Conservation (phyloP, 2,329 filamentous ascomycete genomes). For the Neurospora sp. region DNA sequence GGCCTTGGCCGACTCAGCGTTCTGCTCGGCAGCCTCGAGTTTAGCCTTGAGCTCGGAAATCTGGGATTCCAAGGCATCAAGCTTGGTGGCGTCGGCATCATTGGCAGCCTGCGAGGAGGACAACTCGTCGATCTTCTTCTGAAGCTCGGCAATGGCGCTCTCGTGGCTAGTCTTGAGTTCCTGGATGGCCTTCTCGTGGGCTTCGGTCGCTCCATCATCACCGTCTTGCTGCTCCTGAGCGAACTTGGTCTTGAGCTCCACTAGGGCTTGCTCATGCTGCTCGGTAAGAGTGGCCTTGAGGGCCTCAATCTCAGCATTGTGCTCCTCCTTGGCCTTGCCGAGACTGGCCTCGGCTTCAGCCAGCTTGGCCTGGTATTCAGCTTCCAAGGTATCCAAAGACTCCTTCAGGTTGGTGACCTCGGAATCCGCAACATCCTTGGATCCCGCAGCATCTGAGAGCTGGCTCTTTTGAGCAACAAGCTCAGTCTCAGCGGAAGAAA, state of each 20-base stretch:
- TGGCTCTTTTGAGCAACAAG: conserved; percentile 40
- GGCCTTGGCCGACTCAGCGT: conserved; percentile 30
- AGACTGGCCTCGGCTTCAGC: conserved; percentile 28
- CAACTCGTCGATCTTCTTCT: conserved; percentile 46
- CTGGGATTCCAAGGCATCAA: conserved; percentile 42
- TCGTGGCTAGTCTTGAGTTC: conserved; percentile 44
- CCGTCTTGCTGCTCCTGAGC: conserved; percentile 38
- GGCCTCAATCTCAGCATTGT: conserved; percentile 37
- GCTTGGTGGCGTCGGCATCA: conserved; percentile 33
- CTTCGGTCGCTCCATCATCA: conserved; percentile 31
- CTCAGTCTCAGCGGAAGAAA: conserved; percentile 40
- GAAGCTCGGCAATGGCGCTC: conserved; percentile 34
- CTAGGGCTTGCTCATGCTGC: conserved; percentile 39
- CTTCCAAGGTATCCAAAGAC: conserved; percentile 37
- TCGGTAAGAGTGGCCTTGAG: conserved; percentile 39
- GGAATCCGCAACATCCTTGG: conserved; percentile 38
- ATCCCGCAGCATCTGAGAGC: conserved; percentile 35
- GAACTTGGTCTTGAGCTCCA: conserved; percentile 43
- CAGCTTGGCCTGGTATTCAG: conserved; percentile 29
- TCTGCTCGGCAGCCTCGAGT: conserved; percentile 37
- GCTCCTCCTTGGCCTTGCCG: conserved; percentile 33
- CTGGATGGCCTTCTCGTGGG: conserved; percentile 38
- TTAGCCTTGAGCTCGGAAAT: conserved; percentile 40
- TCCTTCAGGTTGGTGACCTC: conserved; percentile 40
- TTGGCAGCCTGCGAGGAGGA: conserved; percentile 34